These are phyloP conservation scores for Suhomyces sp. DNA, from an alignment of 805 yeast species.

Conservation along the genomic window DNA sequence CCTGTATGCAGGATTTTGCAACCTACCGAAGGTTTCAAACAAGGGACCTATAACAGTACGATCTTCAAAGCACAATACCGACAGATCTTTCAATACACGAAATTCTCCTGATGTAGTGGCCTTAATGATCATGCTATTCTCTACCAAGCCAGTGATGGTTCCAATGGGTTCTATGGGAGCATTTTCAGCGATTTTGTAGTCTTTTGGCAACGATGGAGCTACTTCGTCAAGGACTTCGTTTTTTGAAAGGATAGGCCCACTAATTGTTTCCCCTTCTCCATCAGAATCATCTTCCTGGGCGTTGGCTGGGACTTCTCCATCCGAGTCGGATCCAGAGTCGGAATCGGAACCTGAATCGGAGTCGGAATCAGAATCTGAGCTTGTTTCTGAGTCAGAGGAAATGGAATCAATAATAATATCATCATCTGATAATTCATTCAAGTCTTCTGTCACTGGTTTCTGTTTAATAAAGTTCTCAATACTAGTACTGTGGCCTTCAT, in stretches of 20 bases:
- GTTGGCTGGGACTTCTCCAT: constrained; percentile 9
- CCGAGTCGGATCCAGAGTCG: constrained; percentile 20
- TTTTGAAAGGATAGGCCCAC: constrained; percentile 73
- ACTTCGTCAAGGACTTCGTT: constrained; percentile 72
- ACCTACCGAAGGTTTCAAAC: constrained; percentile 86
- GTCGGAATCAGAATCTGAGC: constrained; percentile 17
- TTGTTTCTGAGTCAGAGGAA: constrained; percentile 13
- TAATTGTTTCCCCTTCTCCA: constrained; percentile 44
- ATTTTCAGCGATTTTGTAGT: constrained; percentile 53
- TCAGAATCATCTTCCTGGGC: constrained; percentile 29
- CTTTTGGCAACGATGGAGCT: constrained; percentile 67
- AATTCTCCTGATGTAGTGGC: constrained; percentile 82
- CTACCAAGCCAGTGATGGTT: constrained; percentile 63
- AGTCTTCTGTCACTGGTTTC: constrained; percentile 6
- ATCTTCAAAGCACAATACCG: constrained; percentile 76
- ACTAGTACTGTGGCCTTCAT: background rate
- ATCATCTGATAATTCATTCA: constrained; percentile 13
- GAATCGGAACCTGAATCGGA: constrained; percentile 20
- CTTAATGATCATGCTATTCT: constrained; percentile 66
- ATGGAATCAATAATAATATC: constrained; percentile 13
- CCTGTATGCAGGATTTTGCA: constrained; percentile 78
- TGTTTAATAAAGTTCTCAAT: constrained; percentile 8
- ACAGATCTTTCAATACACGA: constrained; percentile 75
- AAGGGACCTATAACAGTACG: constrained; percentile 70
- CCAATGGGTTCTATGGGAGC: constrained; percentile 78